Base-by-base conservation (phyloP, 106 monocot genomes). In the Allium cepa region DNA sequence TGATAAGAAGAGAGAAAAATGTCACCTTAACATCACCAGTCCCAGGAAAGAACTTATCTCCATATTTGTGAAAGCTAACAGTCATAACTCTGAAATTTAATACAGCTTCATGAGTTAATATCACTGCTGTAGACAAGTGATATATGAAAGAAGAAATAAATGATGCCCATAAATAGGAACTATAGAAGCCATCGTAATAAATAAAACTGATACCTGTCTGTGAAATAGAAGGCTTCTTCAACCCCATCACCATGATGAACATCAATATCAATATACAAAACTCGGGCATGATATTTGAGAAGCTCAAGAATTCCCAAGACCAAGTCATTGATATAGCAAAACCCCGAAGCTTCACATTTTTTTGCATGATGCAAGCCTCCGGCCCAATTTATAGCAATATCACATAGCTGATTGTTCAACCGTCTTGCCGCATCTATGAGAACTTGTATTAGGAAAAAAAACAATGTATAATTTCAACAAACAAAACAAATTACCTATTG, bases 171-270 rank as follows among this genome's bases (percentile, higher is more conserved):
- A 36, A 36, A 36, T 36, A 4, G 49, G 49, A 17, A 65, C 49
- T 18, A 8, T 18, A 50, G 50, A 22, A 18, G 16, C 65, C 65
- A 65, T 46, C 50, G 16, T 65, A 18, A 49, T 49, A 65, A 50
- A 17, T 65, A 65, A 59, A 27, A 17, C 59, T 67, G 18, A 59
- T 76, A 83, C 96, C 96, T 97, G 77, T 97, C 92, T 56, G 92
- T 92, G 82, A 89, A 97, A 69, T 89, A 97, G 63, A 92, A 97
- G 55, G 97, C 92, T 78, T 97, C 97, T 86, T 97, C 92, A 69
- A 97, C 97, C 49, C 97, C 97, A 79, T 97, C 97, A 26, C 97
- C 97, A 79, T 97, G 97, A 79, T 97, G 97, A 52, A 97, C 84
- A 82, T 97, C 97, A 69, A 97, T 97, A 75, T 97, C 97, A 46